These are phyloP conservation scores for Talaromyces marneffei DNA, from an alignment of 2,329 filamentous ascomycete species.

Conservation along the genomic window DNA sequence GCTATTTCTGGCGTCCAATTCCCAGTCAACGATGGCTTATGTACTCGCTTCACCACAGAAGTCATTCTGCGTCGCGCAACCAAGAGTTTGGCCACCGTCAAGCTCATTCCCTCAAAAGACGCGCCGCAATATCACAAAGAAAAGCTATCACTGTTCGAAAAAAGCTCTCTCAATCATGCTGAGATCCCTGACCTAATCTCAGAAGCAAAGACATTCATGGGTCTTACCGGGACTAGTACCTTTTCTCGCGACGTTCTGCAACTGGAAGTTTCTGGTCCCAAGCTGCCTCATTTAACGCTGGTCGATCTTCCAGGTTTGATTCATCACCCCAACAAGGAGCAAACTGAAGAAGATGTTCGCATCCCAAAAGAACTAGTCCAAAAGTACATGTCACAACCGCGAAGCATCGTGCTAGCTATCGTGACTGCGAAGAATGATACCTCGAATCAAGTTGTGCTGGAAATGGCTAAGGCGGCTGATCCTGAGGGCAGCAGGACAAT, in stretches of 20 bases:
- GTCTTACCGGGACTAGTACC: slow-evolving; percentile 38
- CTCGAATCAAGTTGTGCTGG: slow-evolving; percentile 11
- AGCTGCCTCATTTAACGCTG: slow-evolving; percentile 12
- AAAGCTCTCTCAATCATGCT: slow-evolving; percentile 19
- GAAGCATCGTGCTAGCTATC: slow-evolving; percentile 13
- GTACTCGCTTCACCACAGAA: slow-evolving; percentile 58
- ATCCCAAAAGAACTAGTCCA: slow-evolving; percentile 8
- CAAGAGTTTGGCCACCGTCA: slow-evolving; percentile 19
- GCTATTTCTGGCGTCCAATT: slow-evolving; percentile 59
- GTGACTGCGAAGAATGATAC: slow-evolving; percentile 14
- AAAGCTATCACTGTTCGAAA: slow-evolving; percentile 19
- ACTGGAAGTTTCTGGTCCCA: slow-evolving; percentile 11
- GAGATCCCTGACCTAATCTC: slow-evolving; percentile 22
- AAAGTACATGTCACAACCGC: slow-evolving; percentile 11
- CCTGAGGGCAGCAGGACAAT: slow-evolving; percentile 8
- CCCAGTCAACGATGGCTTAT: slow-evolving; percentile 54
- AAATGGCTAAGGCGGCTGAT: slow-evolving; percentile 11
- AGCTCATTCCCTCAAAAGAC: slow-evolving; percentile 20
- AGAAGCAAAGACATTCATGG: slow-evolving; percentile 35
- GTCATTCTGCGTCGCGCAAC: slow-evolving; percentile 45
- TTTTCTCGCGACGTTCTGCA: slow-evolving; percentile 14
- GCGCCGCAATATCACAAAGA: slow-evolving; percentile 18
- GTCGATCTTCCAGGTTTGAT: slow-evolving; percentile 15
- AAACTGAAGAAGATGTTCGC: slow-evolving; percentile 17
- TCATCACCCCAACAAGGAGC: slow-evolving; percentile 12